Evolutionary conservation across 169 alveolate genomes (phyloP).

Genomic region (Amoebophrya sp.): DNA sequence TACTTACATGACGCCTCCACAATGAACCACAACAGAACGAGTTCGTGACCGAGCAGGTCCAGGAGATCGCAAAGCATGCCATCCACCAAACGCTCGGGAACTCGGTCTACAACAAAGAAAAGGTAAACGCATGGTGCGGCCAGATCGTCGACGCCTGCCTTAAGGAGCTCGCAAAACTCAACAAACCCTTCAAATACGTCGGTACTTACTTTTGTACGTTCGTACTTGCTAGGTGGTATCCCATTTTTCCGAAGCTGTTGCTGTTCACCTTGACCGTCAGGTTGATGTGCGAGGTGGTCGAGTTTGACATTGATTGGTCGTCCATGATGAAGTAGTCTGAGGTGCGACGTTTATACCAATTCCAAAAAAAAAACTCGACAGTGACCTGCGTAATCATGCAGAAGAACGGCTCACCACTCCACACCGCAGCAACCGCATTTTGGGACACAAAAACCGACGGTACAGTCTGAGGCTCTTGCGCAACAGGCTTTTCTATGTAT

Average conservation of each 20-base stretch:
- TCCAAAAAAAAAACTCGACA: neutral
- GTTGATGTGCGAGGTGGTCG: too few relatives aligned
- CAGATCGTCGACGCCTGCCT: constrained; percentile 51
- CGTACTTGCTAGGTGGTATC: too few relatives aligned
- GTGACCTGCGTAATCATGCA: constrained; percentile 56
- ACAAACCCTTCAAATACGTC: constrained; percentile 52
- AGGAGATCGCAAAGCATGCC: constrained; percentile 45
- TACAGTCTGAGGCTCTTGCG: too few relatives aligned
- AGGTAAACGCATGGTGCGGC: constrained; percentile 48
- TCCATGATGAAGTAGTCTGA: too few relatives aligned
- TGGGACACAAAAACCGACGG: constrained; percentile 61
- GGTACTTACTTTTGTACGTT: too few relatives aligned
- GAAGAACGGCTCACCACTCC: constrained; percentile 54
- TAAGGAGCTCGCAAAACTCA: constrained; percentile 50
- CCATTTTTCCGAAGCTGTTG: too few relatives aligned
- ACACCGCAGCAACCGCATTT: constrained; percentile 53
- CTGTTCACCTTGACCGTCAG: too few relatives aligned
- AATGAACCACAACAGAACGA: constrained; percentile 28
- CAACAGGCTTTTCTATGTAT: too few relatives aligned
- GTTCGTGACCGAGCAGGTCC: constrained; percentile 43
- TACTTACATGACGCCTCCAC: neutral
- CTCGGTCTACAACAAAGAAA: constrained; percentile 44
- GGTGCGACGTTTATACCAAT: constrained; percentile 12
- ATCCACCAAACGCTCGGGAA: constrained; percentile 40
- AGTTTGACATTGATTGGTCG: too few relatives aligned